These are phyloP conservation scores for Puccinellia tenuiflora DNA, from an alignment of 176 grass and related monocot genomes.

Conservation along the genomic window DNA sequence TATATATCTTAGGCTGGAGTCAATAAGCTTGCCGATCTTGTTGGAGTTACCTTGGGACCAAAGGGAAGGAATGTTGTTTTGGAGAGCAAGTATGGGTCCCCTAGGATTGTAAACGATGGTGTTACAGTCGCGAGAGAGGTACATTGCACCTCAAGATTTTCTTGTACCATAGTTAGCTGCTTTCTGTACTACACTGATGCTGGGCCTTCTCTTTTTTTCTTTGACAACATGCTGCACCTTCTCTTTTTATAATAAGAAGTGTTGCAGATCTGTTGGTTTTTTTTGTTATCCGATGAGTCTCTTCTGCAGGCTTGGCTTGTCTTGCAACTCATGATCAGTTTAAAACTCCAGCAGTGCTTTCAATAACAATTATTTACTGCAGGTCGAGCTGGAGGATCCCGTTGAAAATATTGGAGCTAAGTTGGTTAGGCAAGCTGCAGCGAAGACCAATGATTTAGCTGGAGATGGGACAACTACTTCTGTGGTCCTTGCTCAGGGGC, in stretches of 20 bases:
- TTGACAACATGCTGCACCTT: too few relatives aligned
- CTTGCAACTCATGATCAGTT: not conserved
- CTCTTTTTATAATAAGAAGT: not conserved
- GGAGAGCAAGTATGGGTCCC: slow-evolving; percentile 94
- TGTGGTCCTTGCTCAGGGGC: slow-evolving; percentile 93
- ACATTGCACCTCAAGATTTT: not conserved
- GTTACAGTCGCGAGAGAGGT: slow-evolving; percentile 61
- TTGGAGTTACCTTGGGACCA: slow-evolving; percentile 86
- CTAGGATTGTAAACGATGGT: slow-evolving; percentile 88
- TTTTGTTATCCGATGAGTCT: not conserved
- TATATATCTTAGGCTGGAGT: slow-evolving; percentile 56
- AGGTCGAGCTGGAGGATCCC: slow-evolving; percentile 91
- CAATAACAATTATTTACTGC: slow-evolving; percentile 14
- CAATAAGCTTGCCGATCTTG: slow-evolving; percentile 84
- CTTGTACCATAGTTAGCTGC: not conserved
- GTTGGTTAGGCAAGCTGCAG: slow-evolving; percentile 94
- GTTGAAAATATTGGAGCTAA: slow-evolving; percentile 98
- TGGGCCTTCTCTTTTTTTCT: slow-evolving; percentile 2
- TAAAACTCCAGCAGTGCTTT: not conserved
- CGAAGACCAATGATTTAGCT: slow-evolving; percentile 92
- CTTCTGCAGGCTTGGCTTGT: not conserved
- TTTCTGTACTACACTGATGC: not conserved
- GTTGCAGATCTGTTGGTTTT: not conserved
- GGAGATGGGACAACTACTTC: slow-evolving; percentile 97
- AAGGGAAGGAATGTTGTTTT: slow-evolving; percentile 96